Evolutionary conservation across 2,329 filamentous ascomycete genomes (phyloP), one percentile per base, ranked within the genome.

Genomic region (Botrytis fragariae): DNA sequence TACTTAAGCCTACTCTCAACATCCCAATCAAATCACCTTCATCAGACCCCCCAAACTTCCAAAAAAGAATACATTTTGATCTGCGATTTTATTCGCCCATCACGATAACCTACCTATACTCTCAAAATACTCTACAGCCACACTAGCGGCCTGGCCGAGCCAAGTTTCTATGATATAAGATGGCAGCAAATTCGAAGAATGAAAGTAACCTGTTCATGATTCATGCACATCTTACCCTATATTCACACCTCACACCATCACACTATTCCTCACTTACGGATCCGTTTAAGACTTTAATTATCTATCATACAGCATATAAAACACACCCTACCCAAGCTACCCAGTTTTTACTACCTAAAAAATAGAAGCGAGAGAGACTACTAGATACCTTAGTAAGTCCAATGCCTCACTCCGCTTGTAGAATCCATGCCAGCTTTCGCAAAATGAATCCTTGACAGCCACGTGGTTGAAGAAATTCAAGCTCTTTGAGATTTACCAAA

Each of bases 301-400:
- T 69, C 65, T 69, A 69, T 69, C 65, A 57, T 69, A 69, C 65
- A 69, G 10, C 35, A 69, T 57, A 57, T 59, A 69, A 44, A 68
- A 57, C 44, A 42, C 16, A 48, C n/a, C 51, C n/a, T 37, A 51
- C 35, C 65, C 51, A 69, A 57, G 48, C 16, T 39, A 39, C 48
- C 48, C 48, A 32, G 65, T 57, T 69, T 68, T 57, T 42, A 44
- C 65, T 25, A 57, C 51, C 51, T 29, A 42, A 57, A n/a, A 25
- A 44, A 42, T 42, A 10, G 37, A 57, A 32, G 65, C 7, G 37
- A 32, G 48, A 51, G 63, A 57, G 48, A 57, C 25, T 35, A 69
- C 60, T 62, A 60, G 35, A n/a, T 62, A 39, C 37, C 51, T 22
- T 42, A 44, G 48, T 29, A 57, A 57, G 65, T 25, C 65, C 39